Evolutionary conservation across 352 stramenopile species (phyloP).

Genomic region (Globisporangium canariense): DNA sequence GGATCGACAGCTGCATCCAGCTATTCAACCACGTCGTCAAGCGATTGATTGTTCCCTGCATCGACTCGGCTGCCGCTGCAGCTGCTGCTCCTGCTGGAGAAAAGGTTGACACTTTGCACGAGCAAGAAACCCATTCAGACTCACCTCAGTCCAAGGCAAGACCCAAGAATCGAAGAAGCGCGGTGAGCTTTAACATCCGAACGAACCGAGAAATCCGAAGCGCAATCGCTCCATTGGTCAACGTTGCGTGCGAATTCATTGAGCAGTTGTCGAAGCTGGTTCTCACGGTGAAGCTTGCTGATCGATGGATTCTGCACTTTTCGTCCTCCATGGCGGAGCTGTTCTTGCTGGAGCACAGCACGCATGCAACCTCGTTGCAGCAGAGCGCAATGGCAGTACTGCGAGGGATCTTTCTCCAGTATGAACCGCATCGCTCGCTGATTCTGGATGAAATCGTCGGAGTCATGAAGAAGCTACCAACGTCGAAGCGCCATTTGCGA

Average conservation of each 20-base stretch:
- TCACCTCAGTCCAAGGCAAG: constrained; percentile 4
- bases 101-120: constrained; percentile 12
- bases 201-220: constrained; percentile 46
- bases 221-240: constrained; percentile 55
- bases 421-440: constrained; percentile 52
- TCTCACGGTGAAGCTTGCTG: constrained; percentile 61
- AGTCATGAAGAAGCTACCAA: constrained; percentile 78
- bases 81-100: constrained; percentile 14
- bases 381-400: constrained; percentile 56
- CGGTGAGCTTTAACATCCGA: constrained; percentile 38
- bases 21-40: constrained; percentile 60
- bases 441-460: constrained; percentile 69
- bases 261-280: constrained; percentile 62
- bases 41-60: constrained; percentile 56
- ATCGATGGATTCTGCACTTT: constrained; percentile 73
- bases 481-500: constrained; percentile 61
- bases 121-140: background rate
- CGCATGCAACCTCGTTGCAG: constrained; percentile 58
- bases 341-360: constrained; percentile 66
- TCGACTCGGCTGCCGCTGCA: constrained; percentile 55
- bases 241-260: constrained; percentile 71
- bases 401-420: constrained; percentile 62
- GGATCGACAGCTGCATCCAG: constrained; percentile 75
- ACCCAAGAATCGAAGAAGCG: constrained; percentile 6
- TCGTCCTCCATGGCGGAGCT: constrained; percentile 65